These are phyloP conservation scores for Pharus latifolius DNA, from an alignment of 176 grass and related monocot genomes.

Conservation along the genomic window DNA sequence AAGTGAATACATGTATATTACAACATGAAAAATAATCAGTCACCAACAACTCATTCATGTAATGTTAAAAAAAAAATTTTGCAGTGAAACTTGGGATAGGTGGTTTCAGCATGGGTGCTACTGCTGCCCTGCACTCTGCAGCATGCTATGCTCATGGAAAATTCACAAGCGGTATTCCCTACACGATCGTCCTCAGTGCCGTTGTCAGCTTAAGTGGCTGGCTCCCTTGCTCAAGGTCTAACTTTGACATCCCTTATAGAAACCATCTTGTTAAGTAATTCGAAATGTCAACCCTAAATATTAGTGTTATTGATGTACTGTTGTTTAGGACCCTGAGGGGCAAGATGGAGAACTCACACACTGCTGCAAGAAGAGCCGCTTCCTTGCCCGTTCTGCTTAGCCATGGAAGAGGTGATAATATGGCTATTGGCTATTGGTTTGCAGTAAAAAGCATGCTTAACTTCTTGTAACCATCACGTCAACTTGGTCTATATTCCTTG, in stretches of 20 bases:
- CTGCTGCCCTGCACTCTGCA: slow-evolving; percentile 53
- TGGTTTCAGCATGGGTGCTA: slow-evolving; percentile 79
- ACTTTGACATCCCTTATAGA: background rate
- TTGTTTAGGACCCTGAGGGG: slow-evolving; percentile 51
- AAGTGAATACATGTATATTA: background rate
- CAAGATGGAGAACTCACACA: slow-evolving; percentile 74
- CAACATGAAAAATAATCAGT: too few species aligned
- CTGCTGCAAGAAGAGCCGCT: slow-evolving; percentile 51
- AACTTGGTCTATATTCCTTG: background rate
- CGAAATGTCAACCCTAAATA: background rate
- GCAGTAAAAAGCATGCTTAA: background rate
- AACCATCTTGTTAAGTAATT: background rate
- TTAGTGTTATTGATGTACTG: background rate
- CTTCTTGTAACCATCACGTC: background rate
- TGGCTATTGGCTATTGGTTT: background rate
- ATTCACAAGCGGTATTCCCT: slow-evolving; percentile 50
- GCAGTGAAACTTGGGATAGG: slow-evolving; percentile 89
- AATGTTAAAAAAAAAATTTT: too few species aligned
- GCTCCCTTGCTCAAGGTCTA: slow-evolving; percentile 91
- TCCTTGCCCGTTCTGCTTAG: slow-evolving; percentile 55
- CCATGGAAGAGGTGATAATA: slow-evolving; percentile 66
- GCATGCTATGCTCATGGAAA: slow-evolving; percentile 65
- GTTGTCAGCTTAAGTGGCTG: slow-evolving; percentile 79
- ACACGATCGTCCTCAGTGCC: slow-evolving; percentile 53
- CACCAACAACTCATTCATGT: too few species aligned